These are phyloP conservation scores for Aspergillus ellipticus DNA, from an alignment of 495 filamentous ascomycete genomes.

Conservation along the genomic window DNA sequence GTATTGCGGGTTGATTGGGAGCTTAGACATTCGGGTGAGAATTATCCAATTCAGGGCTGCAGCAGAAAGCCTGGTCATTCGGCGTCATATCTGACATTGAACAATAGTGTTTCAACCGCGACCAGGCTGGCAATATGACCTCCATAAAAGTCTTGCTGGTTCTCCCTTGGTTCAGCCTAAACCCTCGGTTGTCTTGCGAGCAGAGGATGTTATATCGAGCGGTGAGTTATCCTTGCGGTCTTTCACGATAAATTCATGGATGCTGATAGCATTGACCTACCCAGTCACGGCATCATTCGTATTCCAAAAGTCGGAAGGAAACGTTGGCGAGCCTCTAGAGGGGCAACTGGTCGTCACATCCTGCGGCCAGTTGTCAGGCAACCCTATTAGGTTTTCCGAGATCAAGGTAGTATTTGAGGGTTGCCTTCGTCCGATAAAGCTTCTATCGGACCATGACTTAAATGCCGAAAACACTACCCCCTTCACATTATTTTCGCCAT, in stretches of 20 bases:
- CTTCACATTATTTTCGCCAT: constrained; percentile 27
- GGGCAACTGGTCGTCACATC: constrained; percentile 75
- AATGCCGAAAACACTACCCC: constrained; percentile 23
- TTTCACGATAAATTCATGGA: neutral
- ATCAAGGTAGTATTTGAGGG: constrained; percentile 68
- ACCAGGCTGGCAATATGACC: constrained; percentile 65
- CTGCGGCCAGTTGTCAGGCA: constrained; percentile 56
- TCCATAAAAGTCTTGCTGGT: constrained; percentile 63
- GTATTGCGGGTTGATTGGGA: constrained; percentile 83
- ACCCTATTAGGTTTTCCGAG: constrained; percentile 60
- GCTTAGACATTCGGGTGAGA: constrained; percentile 64
- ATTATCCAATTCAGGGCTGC: neutral
- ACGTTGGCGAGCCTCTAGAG: constrained; percentile 73
- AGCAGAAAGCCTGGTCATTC: neutral
- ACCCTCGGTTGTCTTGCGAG: constrained; percentile 60
- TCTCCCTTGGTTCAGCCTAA: constrained; percentile 49
- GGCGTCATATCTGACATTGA: neutral
- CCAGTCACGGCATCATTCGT: constrained; percentile 65
- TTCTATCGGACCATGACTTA: constrained; percentile 32
- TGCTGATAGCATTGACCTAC: neutral
- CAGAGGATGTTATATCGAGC: constrained; percentile 67
- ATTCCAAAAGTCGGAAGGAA: constrained; percentile 70
- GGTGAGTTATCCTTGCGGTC: constrained; percentile 36
- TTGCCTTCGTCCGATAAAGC: constrained; percentile 56
- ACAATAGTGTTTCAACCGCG: constrained; percentile 56